Evolutionary conservation across 352 stramenopile genomes (phyloP).

Genomic region (Phytophthora melonis): DNA sequence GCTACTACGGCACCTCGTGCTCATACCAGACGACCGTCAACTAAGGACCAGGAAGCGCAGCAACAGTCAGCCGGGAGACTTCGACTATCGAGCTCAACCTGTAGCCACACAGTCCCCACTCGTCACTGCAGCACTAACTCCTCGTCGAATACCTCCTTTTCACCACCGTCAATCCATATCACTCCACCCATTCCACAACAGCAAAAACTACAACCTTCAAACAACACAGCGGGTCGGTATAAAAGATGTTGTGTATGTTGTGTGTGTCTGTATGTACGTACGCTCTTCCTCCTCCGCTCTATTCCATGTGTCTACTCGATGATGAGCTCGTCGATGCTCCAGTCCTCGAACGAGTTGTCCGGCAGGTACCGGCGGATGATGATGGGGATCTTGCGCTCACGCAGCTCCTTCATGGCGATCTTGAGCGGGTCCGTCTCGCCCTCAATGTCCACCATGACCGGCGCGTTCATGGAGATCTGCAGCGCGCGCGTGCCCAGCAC

Average conservation of each 20-base stretch:
- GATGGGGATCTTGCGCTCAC: slow-evolving; percentile 99
- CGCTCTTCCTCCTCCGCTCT: neutral
- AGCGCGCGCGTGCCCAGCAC: slow-evolving; percentile 98
- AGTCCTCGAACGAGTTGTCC: slow-evolving; percentile 99
- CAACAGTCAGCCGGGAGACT: neutral
- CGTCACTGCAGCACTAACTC: slow-evolving; percentile 5
- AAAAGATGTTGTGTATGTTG: slow-evolving; percentile 19
- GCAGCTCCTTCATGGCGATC: slow-evolving; percentile 99
- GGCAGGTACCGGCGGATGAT: slow-evolving; percentile 99
- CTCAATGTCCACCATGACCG: slow-evolving; percentile 96
- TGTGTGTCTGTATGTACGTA: neutral
- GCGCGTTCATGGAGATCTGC: slow-evolving; percentile 99
- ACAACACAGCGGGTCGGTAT: slow-evolving; percentile 2
- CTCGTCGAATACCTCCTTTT: slow-evolving; percentile 17
- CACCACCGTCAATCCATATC: neutral
- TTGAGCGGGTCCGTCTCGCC: slow-evolving; percentile 99
- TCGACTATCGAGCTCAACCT: neutral
- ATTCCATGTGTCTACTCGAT: slow-evolving; percentile 91
- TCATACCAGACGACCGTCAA: slow-evolving; percentile 82
- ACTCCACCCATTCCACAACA: neutral
- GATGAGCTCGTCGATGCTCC: slow-evolving; percentile 99
- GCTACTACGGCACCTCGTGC: slow-evolving; percentile 96
- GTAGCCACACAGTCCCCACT: neutral
- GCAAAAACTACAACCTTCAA: neutral
- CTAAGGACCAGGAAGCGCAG: slow-evolving; percentile 41